Conservation (phyloP, 1,139 yeast genomes). For the Komagataea norvegica region DNA sequence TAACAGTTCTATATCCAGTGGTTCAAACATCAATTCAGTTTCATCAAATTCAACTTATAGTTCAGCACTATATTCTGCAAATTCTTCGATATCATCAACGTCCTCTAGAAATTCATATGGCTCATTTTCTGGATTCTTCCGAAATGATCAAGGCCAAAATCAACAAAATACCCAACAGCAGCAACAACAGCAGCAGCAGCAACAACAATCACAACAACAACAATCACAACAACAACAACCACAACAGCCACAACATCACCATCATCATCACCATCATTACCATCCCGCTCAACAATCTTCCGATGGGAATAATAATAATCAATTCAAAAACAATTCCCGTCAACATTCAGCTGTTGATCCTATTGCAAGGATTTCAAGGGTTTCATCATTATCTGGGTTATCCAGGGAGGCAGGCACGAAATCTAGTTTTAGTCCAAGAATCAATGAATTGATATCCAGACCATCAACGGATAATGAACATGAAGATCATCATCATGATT, state of each 20-base stretch:
- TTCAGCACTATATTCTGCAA: constrained; percentile 21
- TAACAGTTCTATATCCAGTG: not conserved
- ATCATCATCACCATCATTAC: not conserved
- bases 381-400: too few species aligned
- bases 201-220: too few species aligned
- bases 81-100: constrained; percentile 23
- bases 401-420: not conserved
- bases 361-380: not conserved
- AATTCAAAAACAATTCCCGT: not conserved
- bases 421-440: not conserved
- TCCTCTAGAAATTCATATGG: constrained; percentile 23
- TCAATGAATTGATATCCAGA: not conserved
- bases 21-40: constrained; percentile 16
- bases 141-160: not conserved
- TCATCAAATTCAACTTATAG: constrained; percentile 22
- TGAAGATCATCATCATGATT: not conserved
- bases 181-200: too few species aligned
- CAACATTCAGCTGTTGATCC: not conserved
- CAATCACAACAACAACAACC: too few species aligned
- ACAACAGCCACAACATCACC: not conserved
- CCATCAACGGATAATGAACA: not conserved
- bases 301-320: not conserved
- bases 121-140: constrained; percentile 14
- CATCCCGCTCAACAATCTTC: constrained; percentile 1
- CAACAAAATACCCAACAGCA: too few species aligned